These are phyloP conservation scores for Capillidium heterosporum DNA, from an alignment of 371 early-diverging fungal species.

Conservation along the genomic window DNA sequence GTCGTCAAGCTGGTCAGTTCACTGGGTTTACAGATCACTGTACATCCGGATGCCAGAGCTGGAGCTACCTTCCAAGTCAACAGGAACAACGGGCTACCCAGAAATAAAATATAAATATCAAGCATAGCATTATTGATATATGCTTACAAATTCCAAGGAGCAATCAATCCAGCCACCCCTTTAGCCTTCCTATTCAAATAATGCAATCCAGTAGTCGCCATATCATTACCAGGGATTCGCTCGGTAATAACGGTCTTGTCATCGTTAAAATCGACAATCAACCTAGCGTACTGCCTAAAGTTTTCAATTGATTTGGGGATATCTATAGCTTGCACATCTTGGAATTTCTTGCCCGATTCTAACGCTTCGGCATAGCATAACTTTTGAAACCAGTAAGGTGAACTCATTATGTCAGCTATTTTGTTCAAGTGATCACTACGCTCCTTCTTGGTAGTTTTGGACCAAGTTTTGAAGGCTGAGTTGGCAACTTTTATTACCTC, in stretches of 20 bases:
- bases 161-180: conserved; percentile 48
- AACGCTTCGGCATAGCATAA: conserved; percentile 27
- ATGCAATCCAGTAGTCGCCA: conserved; percentile 6
- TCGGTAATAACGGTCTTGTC: neutral
- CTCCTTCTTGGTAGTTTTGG: conserved; percentile 19
- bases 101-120: conserved; percentile 8
- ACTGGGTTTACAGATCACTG: conserved; percentile 41
- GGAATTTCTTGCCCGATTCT: conserved; percentile 47
- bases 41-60: conserved; percentile 24
- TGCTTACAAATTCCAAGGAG: conserved; percentile 40
- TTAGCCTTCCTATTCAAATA: conserved; percentile 31
- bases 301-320: conserved; percentile 40
- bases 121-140: neutral
- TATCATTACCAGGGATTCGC: no score
- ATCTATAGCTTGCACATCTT: conserved; percentile 30
- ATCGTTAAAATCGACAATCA: neutral
- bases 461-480: conserved; percentile 23
- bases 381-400: conserved; percentile 12
- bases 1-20: conserved; percentile 52
- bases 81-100: conserved; percentile 32
- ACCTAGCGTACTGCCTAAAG: conserved; percentile 47
- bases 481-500: no score
- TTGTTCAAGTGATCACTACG: conserved; percentile 25
- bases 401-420: conserved; percentile 44
- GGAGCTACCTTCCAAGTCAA: conserved; percentile 66